Conservation (phyloP, 345 rosid genomes). For the Citrus inodora region DNA sequence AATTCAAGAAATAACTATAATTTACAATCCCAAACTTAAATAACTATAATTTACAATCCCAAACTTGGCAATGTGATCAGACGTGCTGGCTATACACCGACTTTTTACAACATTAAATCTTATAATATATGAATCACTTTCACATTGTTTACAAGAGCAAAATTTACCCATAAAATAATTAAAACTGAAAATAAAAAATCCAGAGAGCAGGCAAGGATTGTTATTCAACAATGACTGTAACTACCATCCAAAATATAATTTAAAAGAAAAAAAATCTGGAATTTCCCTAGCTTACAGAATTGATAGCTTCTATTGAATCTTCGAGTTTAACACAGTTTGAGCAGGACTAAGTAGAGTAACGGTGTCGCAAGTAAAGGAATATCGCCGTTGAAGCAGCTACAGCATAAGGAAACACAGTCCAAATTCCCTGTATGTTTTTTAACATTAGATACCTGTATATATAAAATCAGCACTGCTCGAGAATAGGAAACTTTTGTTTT, state of each 20-base stretch:
- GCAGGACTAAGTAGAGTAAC: slow-evolving; percentile 27
- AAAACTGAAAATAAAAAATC: not conserved
- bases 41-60: not conserved
- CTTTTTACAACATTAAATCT: not conserved
- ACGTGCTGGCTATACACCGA: not conserved
- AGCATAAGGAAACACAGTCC: slow-evolving; percentile 78
- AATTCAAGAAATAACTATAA: not conserved
- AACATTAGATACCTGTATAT: slow-evolving; percentile 2
- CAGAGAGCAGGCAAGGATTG: slow-evolving; percentile 5
- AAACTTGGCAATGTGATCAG: not conserved
- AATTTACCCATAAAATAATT: not conserved
- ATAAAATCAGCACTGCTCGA: not conserved
- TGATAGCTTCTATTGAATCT: not conserved
- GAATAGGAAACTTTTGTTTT: slow-evolving; percentile 11
- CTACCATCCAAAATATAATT: slow-evolving; percentile 12
- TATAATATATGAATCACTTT: not conserved
- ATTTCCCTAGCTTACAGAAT: not conserved
- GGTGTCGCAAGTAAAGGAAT: slow-evolving; percentile 39
- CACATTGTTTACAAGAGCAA: not conserved
- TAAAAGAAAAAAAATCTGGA: not conserved
- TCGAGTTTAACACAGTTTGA: not conserved
- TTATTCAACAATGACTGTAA: slow-evolving; percentile 18
- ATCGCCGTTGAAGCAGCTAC: slow-evolving; percentile 70
- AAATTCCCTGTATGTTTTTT: slow-evolving; percentile 56
- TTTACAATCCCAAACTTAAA: not conserved